Base-by-base conservation (phyloP, 1,284 basidiomycete species). In the Pholiota adiposa region DNA sequence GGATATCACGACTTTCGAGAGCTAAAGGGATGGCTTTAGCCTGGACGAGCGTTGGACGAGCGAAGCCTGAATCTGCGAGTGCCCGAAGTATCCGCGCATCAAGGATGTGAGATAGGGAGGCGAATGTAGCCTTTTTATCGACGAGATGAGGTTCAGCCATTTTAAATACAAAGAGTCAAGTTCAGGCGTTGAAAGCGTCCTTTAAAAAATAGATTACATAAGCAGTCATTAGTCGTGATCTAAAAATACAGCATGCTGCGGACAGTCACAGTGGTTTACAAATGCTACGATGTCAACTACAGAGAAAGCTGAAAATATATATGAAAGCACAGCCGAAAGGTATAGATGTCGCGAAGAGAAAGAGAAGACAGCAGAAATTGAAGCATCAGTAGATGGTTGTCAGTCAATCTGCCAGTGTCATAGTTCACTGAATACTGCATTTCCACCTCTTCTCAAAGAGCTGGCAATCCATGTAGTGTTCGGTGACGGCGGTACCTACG, bases 1-100 rank as follows among this genome's bases (percentile, higher is more conserved):
- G 85, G 56, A 99, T 92, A 75, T 99, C 97, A 52, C 89, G 87
- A 64, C 92, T 89, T 73, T 96, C 93, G 27, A 99, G 84, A 0
- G 93, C 94, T 23, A 95, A 82, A 4, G 94, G 94, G 54, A 97
- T 93, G 0, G 88, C 87, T 72, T 90, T 92, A 5, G 82, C 81
- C 72, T 96, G 93, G 3, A 96, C 88, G 19, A 90, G 81, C 0
- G 93, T 96, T 0, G 93, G 93, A 29, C 84, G 83, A n/a, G 90
- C 85, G 70, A 93, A 95, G 29, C 90, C 89, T 66, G 89, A 79
- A 69, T 94, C 91, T 4, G 93, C 91, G 12, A 96, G 83, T 8
- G 92, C 88, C 18, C 89, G 85, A 8, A 96, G 81, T 21, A 96
- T 74, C 5, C 93, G 86, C 3, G 84, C 77, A 75, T 94, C 93